Evolutionary conservation across 805 yeast species (phyloP).

Genomic region (Kuraishia piskuri): DNA sequence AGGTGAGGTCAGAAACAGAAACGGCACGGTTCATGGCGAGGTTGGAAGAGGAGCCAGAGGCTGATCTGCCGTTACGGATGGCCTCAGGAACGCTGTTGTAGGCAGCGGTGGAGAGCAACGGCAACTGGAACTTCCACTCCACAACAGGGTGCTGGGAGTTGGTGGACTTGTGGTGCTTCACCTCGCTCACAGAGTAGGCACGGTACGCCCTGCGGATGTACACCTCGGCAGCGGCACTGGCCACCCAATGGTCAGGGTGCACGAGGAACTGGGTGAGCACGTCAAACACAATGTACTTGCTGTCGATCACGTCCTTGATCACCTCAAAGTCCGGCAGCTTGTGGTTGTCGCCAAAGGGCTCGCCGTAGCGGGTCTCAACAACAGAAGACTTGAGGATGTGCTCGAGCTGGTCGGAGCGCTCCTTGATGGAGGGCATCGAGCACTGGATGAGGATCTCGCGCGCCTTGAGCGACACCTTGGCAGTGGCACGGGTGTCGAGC

Average conservation of each 20-base stretch:
- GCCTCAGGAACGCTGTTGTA: constrained; percentile 59
- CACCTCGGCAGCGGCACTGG: constrained; percentile 94
- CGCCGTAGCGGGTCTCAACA: constrained; percentile 84
- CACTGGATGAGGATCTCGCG: constrained; percentile 95
- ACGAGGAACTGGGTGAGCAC: constrained; percentile 87
- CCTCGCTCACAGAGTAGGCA: constrained; percentile 82
- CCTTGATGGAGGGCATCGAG: constrained; percentile 91
- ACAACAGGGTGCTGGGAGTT: constrained; percentile 55
- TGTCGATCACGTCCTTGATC: constrained; percentile 88
- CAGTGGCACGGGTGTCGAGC: constrained; percentile 82
- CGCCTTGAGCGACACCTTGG: constrained; percentile 91
- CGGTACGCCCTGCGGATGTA: constrained; percentile 95
- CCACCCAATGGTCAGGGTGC: constrained; percentile 78
- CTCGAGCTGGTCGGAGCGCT: constrained; percentile 94
- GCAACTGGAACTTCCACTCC: constrained; percentile 85
- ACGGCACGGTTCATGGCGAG: constrained; percentile 68
- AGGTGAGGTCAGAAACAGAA: constrained; percentile 87
- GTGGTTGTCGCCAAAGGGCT: constrained; percentile 59
- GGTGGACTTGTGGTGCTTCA: constrained; percentile 45
- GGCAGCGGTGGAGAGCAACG: constrained; percentile 61
- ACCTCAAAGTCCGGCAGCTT: constrained; percentile 74
- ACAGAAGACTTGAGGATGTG: constrained; percentile 83
- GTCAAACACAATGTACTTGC: constrained; percentile 93
- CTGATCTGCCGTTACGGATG: constrained; percentile 28
- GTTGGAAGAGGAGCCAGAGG: constrained; percentile 10